Conservation (phyloP, 352 stramenopile genomes). For the Globisporangium mamillatum region DNA sequence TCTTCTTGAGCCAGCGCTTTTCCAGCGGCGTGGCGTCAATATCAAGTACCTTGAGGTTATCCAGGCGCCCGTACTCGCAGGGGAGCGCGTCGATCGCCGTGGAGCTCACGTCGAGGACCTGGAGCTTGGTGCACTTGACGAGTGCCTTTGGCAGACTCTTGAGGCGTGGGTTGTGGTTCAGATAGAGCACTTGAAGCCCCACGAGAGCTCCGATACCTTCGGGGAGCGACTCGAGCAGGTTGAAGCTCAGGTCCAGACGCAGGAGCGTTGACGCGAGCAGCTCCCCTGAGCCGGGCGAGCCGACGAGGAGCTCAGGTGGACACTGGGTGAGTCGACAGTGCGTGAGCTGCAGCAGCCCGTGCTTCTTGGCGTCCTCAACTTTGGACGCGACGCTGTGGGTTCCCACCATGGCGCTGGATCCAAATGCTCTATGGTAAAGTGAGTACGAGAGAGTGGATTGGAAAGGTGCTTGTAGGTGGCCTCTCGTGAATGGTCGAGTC, state of each 20-base stretch:
- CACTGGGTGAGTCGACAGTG: slow-evolving; percentile 40
- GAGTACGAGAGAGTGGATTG: background rate
- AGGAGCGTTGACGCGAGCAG: slow-evolving; percentile 39
- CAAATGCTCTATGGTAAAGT: background rate
- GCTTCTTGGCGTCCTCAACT: slow-evolving; percentile 55
- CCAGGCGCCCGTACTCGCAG: slow-evolving; percentile 59
- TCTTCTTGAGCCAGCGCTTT: slow-evolving; percentile 47
- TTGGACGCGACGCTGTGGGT: slow-evolving; percentile 32
- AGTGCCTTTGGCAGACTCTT: slow-evolving; percentile 47
- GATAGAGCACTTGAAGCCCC: slow-evolving; percentile 71
- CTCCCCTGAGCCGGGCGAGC: background rate
- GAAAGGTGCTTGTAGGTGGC: background rate
- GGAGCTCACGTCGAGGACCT: slow-evolving; percentile 67
- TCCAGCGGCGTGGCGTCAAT: slow-evolving; percentile 74
- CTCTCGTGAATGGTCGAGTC: background rate
- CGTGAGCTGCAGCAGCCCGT: slow-evolving; percentile 59
- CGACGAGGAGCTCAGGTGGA: slow-evolving; percentile 34
- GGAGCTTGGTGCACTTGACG: slow-evolving; percentile 56
- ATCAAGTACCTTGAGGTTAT: slow-evolving; percentile 63
- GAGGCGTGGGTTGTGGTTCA: slow-evolving; percentile 84
- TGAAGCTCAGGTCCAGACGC: slow-evolving; percentile 82
- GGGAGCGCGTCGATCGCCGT: slow-evolving; percentile 67
- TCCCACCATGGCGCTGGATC: background rate
- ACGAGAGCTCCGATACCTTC: slow-evolving; percentile 50
- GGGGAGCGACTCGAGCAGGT: slow-evolving; percentile 60